Evolutionary conservation across 495 filamentous ascomycete genomes (phyloP).

Genomic region (Letharia lupina): DNA sequence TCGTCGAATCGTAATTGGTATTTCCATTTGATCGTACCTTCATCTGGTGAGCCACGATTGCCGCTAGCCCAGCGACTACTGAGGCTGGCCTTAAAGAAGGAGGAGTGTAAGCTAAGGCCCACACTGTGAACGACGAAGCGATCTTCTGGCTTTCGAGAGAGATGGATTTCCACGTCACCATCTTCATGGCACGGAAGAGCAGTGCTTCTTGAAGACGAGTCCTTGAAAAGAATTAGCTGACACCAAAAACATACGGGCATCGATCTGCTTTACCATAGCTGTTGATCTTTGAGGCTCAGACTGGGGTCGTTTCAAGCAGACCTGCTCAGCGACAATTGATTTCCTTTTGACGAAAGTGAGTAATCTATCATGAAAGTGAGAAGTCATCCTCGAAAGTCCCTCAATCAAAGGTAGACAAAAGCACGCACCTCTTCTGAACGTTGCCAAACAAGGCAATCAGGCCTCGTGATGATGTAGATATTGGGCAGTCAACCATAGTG

Average conservation of each 20-base stretch:
- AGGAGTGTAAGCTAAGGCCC: conserved; percentile 6
- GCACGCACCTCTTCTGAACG: background rate
- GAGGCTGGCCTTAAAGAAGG: conserved; percentile 7
- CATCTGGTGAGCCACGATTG: background rate
- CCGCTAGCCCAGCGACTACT: conserved; percentile 5
- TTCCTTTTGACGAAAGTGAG: background rate
- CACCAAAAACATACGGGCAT: background rate
- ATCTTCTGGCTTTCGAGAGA: conserved; percentile 3
- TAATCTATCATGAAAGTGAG: background rate
- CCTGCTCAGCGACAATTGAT: background rate
- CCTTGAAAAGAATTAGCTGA: background rate
- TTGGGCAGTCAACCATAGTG: no score
- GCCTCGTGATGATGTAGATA: no score
- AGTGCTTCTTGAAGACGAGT: background rate
- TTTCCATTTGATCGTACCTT: conserved; percentile 3
- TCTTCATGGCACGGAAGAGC: background rate
- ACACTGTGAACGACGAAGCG: conserved; percentile 10
- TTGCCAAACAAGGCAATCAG: no score
- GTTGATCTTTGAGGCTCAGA: background rate
- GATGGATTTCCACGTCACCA: conserved; percentile 7
- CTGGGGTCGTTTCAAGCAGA: background rate
- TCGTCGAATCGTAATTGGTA: conserved; percentile 10
- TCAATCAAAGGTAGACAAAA: background rate
- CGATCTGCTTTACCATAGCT: background rate
- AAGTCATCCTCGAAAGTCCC: background rate